Conservation (phyloP, 345 rosid species). For the Atalantia buxifolia region DNA sequence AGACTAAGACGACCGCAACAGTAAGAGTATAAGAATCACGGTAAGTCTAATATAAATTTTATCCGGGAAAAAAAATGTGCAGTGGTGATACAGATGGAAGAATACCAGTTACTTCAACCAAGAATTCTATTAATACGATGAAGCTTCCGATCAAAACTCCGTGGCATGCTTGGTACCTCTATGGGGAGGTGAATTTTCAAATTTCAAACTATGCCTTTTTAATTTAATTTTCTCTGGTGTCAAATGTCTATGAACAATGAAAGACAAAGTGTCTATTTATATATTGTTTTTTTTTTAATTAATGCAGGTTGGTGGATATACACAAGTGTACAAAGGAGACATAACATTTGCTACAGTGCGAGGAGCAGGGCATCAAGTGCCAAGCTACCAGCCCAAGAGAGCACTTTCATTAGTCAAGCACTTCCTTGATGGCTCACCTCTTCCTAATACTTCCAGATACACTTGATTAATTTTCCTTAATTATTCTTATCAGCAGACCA, state of each 20-base stretch:
- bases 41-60: neutral
- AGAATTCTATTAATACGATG: slow-evolving; percentile 60
- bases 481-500: neutral
- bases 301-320: slow-evolving; percentile 70
- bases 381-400: slow-evolving; percentile 77
- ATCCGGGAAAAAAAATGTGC: slow-evolving; percentile 13
- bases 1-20: neutral
- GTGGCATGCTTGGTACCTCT: slow-evolving; percentile 84
- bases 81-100: slow-evolving; percentile 90
- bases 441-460: slow-evolving; percentile 51
- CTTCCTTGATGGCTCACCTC: slow-evolving; percentile 60
- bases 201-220: no score
- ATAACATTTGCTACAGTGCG: slow-evolving; percentile 76
- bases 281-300: no score
- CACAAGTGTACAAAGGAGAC: slow-evolving; percentile 65
- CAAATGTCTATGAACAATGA: no score
- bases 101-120: slow-evolving; percentile 79
- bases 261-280: no score
- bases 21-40: neutral
- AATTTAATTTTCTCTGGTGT: no score
- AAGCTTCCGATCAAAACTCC: slow-evolving; percentile 43
- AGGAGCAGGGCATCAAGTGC: slow-evolving; percentile 92
- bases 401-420: slow-evolving; percentile 71
- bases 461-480: neutral
- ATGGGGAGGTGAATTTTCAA: slow-evolving; percentile 43